phyloP scores from a whole-genome alignment of 768 basidiomycete species.

The Pleurotus ostreatus region DNA sequence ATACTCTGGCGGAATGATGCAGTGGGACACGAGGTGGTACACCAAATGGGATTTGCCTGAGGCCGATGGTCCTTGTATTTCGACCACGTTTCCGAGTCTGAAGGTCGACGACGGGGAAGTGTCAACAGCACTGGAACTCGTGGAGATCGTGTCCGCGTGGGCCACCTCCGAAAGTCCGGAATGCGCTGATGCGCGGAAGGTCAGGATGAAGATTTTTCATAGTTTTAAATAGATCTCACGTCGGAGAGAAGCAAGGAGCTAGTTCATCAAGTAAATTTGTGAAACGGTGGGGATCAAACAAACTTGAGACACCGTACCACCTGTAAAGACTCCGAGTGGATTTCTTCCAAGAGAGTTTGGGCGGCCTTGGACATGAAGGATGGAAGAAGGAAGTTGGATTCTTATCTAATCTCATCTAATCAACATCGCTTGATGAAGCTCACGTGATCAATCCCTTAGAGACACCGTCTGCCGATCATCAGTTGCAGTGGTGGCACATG shows the following conservation, averaged over 20 bases:
- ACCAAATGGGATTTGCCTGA: conserved; percentile 81
- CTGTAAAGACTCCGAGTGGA: conserved; percentile 30
- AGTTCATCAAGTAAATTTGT: neutral
- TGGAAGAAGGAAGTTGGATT: too few species aligned
- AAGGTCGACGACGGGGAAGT: conserved; percentile 13
- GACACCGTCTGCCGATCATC: neutral
- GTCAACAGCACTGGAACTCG: neutral
- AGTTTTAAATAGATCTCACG: conserved; percentile 16
- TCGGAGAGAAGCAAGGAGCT: conserved; percentile 42
- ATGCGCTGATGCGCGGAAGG: conserved; percentile 16
- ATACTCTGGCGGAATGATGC: conserved; percentile 46
- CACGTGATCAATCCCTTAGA: neutral
- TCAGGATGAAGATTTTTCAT: conserved; percentile 4
- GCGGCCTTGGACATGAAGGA: neutral
- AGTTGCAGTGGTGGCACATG: conserved; percentile 1
- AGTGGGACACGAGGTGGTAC: conserved; percentile 56
- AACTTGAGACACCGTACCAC: conserved; percentile 11
- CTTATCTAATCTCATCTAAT: neutral
- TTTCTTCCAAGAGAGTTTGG: conserved; percentile 24
- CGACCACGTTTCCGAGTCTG: conserved; percentile 60
- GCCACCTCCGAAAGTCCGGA: too few species aligned
- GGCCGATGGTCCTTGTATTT: conserved; percentile 70
- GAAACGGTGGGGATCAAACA: neutral
- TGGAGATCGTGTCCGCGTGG: too few species aligned
- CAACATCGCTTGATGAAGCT: neutral